Evolutionary conservation across 2,329 filamentous ascomycete species (phyloP).

Genomic region (Fusarium sp.): DNA sequence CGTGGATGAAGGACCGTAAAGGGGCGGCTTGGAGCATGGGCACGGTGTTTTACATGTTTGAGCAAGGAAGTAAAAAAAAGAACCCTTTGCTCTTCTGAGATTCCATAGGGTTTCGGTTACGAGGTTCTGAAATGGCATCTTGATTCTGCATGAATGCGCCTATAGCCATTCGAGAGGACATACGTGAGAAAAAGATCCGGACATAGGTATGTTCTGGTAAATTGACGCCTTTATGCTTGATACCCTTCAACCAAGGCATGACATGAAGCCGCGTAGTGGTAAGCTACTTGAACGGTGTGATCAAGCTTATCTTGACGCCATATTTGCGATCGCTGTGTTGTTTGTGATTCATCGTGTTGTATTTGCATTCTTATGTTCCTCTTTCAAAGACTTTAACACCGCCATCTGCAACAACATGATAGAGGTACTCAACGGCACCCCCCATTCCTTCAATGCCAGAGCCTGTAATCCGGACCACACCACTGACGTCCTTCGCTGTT

Average conservation of each 20-base stretch:
- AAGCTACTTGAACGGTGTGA: not conserved
- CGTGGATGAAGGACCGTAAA: conserved; percentile 34
- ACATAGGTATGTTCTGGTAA: conserved; percentile 1
- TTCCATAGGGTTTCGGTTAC: conserved; percentile 49
- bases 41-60: conserved; percentile 52
- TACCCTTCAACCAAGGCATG: not conserved
- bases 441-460: conserved; percentile 46
- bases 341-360: not conserved
- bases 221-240: conserved; percentile 6
- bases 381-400: conserved; percentile 86
- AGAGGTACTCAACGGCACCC: conserved; percentile 79
- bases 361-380: conserved; percentile 58
- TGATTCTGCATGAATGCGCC: conserved; percentile 48
- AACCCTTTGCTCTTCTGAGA: conserved; percentile 47
- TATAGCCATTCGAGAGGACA: not conserved
- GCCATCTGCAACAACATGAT: conserved; percentile 83
- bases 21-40: conserved; percentile 51
- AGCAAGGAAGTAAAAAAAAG: conserved; percentile 46
- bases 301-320: not conserved
- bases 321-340: not conserved
- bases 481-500: conserved; percentile 89
- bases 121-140: conserved; percentile 52
- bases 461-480: conserved; percentile 80
- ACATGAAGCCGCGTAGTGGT: not conserved
- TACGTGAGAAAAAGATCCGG: not conserved